Evolutionary conservation across 2,329 filamentous ascomycete species (phyloP).

Genomic region (Didymella sp.): DNA sequence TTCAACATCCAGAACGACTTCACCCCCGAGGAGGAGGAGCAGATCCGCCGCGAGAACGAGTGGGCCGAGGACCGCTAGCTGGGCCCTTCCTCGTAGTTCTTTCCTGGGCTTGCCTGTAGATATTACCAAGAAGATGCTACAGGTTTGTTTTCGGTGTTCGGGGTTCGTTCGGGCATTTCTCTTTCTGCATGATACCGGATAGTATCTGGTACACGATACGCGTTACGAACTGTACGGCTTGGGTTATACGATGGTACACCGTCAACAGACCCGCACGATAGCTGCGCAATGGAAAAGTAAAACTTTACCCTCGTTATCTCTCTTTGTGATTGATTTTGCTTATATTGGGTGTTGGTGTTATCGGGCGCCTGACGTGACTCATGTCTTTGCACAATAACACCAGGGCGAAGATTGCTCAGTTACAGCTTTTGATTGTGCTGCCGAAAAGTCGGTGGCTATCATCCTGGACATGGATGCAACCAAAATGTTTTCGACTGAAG

Average conservation of each 20-base stretch:
- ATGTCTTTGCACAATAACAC: background rate
- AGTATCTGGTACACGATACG: constrained; percentile 9
- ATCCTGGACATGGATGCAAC: no score
- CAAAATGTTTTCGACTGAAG: no score
- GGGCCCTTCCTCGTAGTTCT: background rate
- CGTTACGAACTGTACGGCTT: constrained; percentile 12
- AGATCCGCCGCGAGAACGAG: constrained; percentile 70
- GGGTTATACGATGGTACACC: background rate
- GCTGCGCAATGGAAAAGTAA: constrained; percentile 13
- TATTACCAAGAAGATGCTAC: background rate
- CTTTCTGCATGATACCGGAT: constrained; percentile 14
- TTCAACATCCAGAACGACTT: constrained; percentile 99
- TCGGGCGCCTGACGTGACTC: background rate
- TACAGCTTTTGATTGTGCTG: no score
- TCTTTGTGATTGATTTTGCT: background rate
- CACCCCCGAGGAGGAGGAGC: constrained; percentile 97
- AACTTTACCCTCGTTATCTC: background rate
- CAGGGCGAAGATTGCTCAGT: background rate
- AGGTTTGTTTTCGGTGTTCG: constrained; percentile 17
- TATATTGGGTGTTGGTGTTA: no score
- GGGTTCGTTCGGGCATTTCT: constrained; percentile 17
- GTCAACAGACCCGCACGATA: background rate
- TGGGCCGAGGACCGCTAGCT: constrained; percentile 54
- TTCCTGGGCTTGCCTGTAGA: constrained; percentile 3
- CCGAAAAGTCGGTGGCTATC: no score